Evolutionary conservation across 2,329 filamentous ascomycete genomes (phyloP).

Genomic region (Verticillium dahliae): DNA sequence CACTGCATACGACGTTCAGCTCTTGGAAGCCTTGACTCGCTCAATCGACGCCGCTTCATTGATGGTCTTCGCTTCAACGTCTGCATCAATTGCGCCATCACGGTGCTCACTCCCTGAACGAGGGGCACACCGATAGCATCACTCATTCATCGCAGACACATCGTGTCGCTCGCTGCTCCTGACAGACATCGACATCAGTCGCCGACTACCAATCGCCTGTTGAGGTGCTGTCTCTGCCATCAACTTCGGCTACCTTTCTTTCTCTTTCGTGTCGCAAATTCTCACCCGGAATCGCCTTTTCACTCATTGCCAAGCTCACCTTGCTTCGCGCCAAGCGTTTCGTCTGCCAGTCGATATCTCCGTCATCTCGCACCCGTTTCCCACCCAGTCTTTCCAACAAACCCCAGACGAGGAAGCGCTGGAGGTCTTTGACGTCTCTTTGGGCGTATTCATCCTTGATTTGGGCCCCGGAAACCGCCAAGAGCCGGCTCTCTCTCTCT

Average conservation of each 20-base stretch:
- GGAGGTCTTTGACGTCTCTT: constrained; percentile 25
- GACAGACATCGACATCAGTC: background rate
- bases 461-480: background rate
- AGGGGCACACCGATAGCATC: background rate
- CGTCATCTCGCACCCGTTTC: background rate
- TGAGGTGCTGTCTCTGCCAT: background rate
- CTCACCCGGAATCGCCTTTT: background rate
- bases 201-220: background rate
- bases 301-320: background rate
- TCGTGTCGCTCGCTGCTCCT: background rate
- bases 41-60: background rate
- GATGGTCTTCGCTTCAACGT: background rate
- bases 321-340: background rate
- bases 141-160: background rate
- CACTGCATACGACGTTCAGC: background rate
- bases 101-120: background rate
- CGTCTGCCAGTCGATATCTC: background rate
- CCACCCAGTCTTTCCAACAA: constrained; percentile 11
- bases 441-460: constrained; percentile 16
- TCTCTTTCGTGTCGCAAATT: background rate
- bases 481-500: constrained; percentile 17
- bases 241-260: background rate
- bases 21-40: background rate
- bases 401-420: constrained; percentile 21
- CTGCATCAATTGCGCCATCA: background rate